Evolutionary conservation across 2,329 filamentous ascomycete species (phyloP), one percentile per base, ranked within the genome.

Genomic region (Escovopsis sp.): DNA sequence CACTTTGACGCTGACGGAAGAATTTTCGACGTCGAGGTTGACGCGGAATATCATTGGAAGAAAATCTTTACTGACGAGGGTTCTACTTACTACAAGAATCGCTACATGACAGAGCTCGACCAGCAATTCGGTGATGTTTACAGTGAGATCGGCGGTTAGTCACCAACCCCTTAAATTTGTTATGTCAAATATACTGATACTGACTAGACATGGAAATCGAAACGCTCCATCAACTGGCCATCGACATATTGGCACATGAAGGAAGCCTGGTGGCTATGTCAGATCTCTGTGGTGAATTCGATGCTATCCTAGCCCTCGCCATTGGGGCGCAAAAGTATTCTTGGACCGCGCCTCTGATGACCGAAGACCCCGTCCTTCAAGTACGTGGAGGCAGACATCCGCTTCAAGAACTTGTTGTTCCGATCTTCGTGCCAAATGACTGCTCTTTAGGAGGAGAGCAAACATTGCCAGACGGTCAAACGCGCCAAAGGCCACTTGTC

Each of bases 51-150:
- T 11, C 2, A 32, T 2, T 98, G 89, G 91, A 76, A 87, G 46
- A 74, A 75, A 43, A 77, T 83, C 55, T 94, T 96, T 51, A 68
- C 70, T 3, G 82, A 82, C 1, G 77, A 82, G 15, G 75, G 73
- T 2, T 68, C 74, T 41, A 77, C 77, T 0, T 94, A 91, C 58
- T 96, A 88, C 66, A 98, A 96, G 57, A 94, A 88, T 49, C 67
- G 62, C 5, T 72, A 80, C 44, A 94, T 94, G 80, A 71, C 67
- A 45, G 79, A 88, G 48, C 73, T 98, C 60, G 89, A 96, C 54
- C 68, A 73, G 9, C 73, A 82, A 44, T 80, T 86, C 49, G 91
- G 91, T 10, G 89, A 96, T 57, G 72, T 94, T 28, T 89, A 89
- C 53, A 79, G 82, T 33, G 70, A 77, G 44, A 94, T 98, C 43